These are phyloP conservation scores for Cladosporium phlei DNA, from an alignment of 2,329 filamentous ascomycete species.

Conservation along the genomic window DNA sequence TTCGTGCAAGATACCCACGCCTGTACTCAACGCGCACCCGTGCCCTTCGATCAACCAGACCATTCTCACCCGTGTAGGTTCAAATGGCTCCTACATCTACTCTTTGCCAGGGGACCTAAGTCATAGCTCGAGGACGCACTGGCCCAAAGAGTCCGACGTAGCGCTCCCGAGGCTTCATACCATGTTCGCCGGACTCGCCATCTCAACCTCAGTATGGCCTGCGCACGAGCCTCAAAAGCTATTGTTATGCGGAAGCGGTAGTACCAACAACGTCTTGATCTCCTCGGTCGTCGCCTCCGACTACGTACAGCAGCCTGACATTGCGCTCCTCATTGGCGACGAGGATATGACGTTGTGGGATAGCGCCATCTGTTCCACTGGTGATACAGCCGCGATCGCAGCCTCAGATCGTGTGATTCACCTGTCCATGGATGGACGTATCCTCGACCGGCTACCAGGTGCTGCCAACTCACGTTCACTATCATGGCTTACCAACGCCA, in stretches of 20 bases:
- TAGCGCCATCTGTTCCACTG: constrained; percentile 1
- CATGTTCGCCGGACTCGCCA: background rate
- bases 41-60: constrained; percentile 13
- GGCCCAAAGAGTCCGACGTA: background rate
- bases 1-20: background rate
- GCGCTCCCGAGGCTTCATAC: background rate
- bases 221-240: constrained; percentile 3
- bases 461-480: background rate
- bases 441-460: background rate
- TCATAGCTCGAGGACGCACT: background rate
- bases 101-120: background rate
- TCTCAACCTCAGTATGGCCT: constrained; percentile 12
- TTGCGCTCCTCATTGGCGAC: background rate
- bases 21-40: constrained; percentile 19
- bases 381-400: constrained; percentile 4
- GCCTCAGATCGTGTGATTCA: constrained; percentile 2
- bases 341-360: constrained; percentile 8
- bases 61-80: background rate
- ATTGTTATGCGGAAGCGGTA: background rate
- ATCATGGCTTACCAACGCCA: constrained; percentile 30
- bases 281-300: background rate
- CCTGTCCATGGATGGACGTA: constrained; percentile 12
- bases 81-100: background rate
- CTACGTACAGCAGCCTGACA: background rate
- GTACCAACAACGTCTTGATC: constrained; percentile 1